Conservation (phyloP, 768 basidiomycete species). For the Naganishia vishniacii region DNA sequence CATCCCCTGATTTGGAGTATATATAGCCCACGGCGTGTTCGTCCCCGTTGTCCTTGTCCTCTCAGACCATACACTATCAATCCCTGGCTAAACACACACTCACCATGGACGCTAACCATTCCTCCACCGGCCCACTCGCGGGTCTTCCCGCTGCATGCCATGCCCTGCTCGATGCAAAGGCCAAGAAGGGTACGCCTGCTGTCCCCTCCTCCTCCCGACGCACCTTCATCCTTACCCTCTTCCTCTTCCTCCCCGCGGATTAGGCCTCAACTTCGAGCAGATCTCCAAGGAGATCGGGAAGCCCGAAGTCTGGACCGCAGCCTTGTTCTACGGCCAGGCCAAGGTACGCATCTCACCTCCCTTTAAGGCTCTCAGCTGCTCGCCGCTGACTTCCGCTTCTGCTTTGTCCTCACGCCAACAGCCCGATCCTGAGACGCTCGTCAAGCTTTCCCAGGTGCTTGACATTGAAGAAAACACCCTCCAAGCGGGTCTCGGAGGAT, state of each 20-base stretch:
- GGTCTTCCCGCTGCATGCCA: conserved; percentile 27
- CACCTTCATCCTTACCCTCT: neutral
- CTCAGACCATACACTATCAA: too few relatives aligned
- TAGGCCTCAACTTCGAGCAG: conserved; percentile 36
- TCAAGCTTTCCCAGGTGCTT: conserved; percentile 19
- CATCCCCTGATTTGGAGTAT: too few relatives aligned
- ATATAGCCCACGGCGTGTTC: conserved; percentile 3
- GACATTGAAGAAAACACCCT: conserved; percentile 7
- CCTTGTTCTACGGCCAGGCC: conserved; percentile 45
- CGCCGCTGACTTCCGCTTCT: neutral
- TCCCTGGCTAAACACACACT: too few relatives aligned
- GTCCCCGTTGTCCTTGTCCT: too few relatives aligned
- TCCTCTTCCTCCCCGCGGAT: too few relatives aligned
- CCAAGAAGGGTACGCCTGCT: conserved; percentile 12
- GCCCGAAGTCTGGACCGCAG: conserved; percentile 47
- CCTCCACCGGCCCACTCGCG: conserved; percentile 21
- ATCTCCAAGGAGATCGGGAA: conserved; percentile 35
- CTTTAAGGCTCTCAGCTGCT: neutral
- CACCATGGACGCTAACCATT: conserved; percentile 17
- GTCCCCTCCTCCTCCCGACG: neutral
- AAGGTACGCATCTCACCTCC: conserved; percentile 24
- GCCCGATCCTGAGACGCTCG: conserved; percentile 21
- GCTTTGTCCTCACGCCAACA: neutral
- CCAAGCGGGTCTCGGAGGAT: conserved; percentile 3
- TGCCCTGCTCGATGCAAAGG: conserved; percentile 24